Base-by-base conservation (phyloP, 2,329 filamentous ascomycete genomes). In the Passalora sequoiae region DNA sequence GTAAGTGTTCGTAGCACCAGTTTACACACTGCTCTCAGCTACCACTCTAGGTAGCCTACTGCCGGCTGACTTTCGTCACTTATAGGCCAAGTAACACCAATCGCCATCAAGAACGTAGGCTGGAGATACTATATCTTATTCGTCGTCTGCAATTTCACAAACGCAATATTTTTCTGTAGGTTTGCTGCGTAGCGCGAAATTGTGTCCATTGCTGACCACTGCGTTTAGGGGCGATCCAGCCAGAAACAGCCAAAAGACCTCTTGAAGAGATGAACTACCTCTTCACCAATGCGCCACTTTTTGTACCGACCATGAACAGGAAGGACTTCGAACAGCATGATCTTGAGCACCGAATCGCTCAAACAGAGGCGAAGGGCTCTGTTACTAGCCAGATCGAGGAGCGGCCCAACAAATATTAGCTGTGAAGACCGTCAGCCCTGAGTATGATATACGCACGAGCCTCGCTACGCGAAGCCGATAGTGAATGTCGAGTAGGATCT, bases 201-300 rank as follows among this genome's bases (percentile, higher is more conserved):
- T n/a, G n/a, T n/a, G n/a, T n/a, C n/a, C n/a, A 16, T 24, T 28
- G 20, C 36, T 44, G 15, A 44, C 6, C 8, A 15, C 9, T 2
- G 12, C 10, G 24, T 29, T 33, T 22, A 48, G 45, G 78, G 72
- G 69, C 74, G 2, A 63, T 85, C 38, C 69, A 84, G 29, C 82
- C 82, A 0, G 82, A 85, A 65, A 86, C 82, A 0, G 74, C 74
- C 40, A 76, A 74, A 52, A 68, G 79, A 12, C 76, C 81, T 0
- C 70, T 85, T 1, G 82, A 85, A 57, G 80, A 83, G 64, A 83
- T 83, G 80, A 78, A 81, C 52, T 74, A 76, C 44, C 68, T 83
- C 32, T 83, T 79, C 58, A 71, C 69, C 13, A 69, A 77, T 54
- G 73, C 81, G 0, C 81, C 81, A 6, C 72, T 75, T 62, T 77